Evolutionary conservation across 2,329 filamentous ascomycete genomes (phyloP).

Genomic region (Talaromyces sp.): DNA sequence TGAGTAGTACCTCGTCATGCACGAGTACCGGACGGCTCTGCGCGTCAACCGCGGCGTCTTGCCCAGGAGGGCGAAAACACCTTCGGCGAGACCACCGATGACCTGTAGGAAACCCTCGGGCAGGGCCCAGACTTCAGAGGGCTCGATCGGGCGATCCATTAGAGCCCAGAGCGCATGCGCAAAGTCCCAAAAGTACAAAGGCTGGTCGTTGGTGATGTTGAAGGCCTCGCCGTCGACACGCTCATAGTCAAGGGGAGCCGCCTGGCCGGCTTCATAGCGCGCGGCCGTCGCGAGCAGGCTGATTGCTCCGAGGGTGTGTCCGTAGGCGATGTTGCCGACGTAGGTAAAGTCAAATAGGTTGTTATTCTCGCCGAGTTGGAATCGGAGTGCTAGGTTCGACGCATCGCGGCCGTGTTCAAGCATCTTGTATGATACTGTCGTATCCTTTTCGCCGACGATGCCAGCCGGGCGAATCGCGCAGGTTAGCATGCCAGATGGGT

Average conservation of each 20-base stretch:
- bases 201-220: slow-evolving; percentile 83
- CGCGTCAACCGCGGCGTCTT: slow-evolving; percentile 42
- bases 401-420: slow-evolving; percentile 62
- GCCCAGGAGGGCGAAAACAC: slow-evolving; percentile 37
- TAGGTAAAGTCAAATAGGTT: slow-evolving; percentile 70
- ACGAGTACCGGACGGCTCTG: slow-evolving; percentile 42
- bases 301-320: slow-evolving; percentile 73
- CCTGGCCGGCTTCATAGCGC: slow-evolving; percentile 41
- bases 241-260: slow-evolving; percentile 64
- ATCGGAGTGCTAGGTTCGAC: slow-evolving; percentile 57
- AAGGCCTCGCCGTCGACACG: slow-evolving; percentile 79
- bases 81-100: slow-evolving; percentile 39
- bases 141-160: slow-evolving; percentile 39
- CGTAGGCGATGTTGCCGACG: slow-evolving; percentile 65
- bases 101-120: slow-evolving; percentile 34
- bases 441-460: slow-evolving; percentile 88
- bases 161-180: slow-evolving; percentile 68
- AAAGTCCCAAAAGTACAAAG: slow-evolving; percentile 89
- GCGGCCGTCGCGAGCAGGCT: slow-evolving; percentile 60
- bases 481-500: slow-evolving; percentile 59
- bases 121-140: slow-evolving; percentile 36
- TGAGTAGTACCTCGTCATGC: slow-evolving; percentile 45
- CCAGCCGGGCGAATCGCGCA: slow-evolving; percentile 76
- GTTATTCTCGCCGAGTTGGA: slow-evolving; percentile 72
- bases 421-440: slow-evolving; percentile 67